Conservation (phyloP, 495 filamentous ascomycete species). For the Podospora conica region DNA sequence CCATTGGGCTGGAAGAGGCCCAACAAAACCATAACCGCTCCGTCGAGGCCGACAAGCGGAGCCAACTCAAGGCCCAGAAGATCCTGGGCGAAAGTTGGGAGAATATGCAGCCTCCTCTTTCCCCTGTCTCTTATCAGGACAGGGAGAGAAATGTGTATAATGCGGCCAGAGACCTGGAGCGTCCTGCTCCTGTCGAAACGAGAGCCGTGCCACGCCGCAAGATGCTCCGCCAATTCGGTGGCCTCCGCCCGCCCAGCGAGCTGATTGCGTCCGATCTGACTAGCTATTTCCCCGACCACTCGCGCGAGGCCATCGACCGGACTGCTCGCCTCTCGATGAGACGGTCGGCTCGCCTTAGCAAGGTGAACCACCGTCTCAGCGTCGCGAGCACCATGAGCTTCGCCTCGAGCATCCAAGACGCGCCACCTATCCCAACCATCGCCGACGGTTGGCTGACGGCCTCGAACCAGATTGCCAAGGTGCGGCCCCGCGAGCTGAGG, state of each 20-base stretch:
- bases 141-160: slow-evolving; percentile 59
- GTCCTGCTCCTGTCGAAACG: slow-evolving; percentile 46
- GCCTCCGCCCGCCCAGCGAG: slow-evolving; percentile 88
- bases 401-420: slow-evolving; percentile 81
- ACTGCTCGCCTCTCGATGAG: slow-evolving; percentile 88
- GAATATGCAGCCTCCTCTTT: slow-evolving; percentile 70
- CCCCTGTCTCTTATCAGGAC: slow-evolving; percentile 62
- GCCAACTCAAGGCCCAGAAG: slow-evolving; percentile 71
- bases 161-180: slow-evolving; percentile 52
- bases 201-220: slow-evolving; percentile 52
- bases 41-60: slow-evolving; percentile 57
- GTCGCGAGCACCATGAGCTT: slow-evolving; percentile 91
- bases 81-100: slow-evolving; percentile 80
- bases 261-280: slow-evolving; percentile 93
- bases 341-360: slow-evolving; percentile 82
- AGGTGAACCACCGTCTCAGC: slow-evolving; percentile 83
- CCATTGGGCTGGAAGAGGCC: slow-evolving; percentile 73
- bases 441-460: slow-evolving; percentile 84
- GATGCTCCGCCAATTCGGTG: slow-evolving; percentile 67
- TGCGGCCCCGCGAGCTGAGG: slow-evolving; percentile 38
- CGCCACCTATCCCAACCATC: slow-evolving; percentile 91
- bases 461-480: slow-evolving; percentile 46
- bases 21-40: slow-evolving; percentile 66
- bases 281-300: slow-evolving; percentile 95
- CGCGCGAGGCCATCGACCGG: slow-evolving; percentile 84